phyloP scores from a whole-genome alignment of 208 protist genomes.

The Phytomonas sp. region DNA sequence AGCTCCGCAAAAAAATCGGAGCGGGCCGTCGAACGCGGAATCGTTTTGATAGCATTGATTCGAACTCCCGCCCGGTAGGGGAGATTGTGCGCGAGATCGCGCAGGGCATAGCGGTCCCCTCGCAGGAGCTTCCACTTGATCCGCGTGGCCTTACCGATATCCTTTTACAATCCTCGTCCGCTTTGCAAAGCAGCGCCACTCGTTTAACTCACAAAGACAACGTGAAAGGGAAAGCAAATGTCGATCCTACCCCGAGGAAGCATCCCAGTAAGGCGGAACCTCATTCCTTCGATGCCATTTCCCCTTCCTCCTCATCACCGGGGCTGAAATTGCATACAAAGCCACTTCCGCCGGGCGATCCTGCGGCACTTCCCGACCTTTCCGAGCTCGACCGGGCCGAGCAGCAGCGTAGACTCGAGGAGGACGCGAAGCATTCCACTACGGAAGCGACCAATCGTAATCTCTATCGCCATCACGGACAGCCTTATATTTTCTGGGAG shows the following conservation, averaged over 20 bases:
- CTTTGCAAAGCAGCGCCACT: too few species aligned
- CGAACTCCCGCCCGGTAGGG: conserved; percentile 42
- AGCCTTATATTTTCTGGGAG: conserved; percentile 78
- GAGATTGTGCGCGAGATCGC: conserved; percentile 57
- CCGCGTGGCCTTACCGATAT: conserved; percentile 69
- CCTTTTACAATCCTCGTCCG: conserved; percentile 24
- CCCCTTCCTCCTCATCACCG: too few species aligned
- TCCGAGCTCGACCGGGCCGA: background rate
- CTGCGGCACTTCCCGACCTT: conserved; percentile 2
- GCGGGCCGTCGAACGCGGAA: conserved; percentile 38
- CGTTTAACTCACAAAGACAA: too few species aligned
- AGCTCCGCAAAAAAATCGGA: conserved; percentile 61
- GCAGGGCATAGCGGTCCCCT: conserved; percentile 46
- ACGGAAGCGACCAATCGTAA: conserved; percentile 16
- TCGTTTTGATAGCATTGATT: conserved; percentile 55
- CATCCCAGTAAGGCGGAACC: too few species aligned
- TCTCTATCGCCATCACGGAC: conserved; percentile 66
- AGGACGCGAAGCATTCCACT: background rate
- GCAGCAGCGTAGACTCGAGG: background rate
- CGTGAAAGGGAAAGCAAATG: too few species aligned
- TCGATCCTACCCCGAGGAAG: too few species aligned
- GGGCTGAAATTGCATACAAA: background rate
- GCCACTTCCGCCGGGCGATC: conserved; percentile 4
- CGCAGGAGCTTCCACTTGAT: conserved; percentile 48
- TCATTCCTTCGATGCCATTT: too few species aligned